Conservation (phyloP, 2,329 filamentous ascomycete genomes). For the Plectosphaerella cucumerina region DNA sequence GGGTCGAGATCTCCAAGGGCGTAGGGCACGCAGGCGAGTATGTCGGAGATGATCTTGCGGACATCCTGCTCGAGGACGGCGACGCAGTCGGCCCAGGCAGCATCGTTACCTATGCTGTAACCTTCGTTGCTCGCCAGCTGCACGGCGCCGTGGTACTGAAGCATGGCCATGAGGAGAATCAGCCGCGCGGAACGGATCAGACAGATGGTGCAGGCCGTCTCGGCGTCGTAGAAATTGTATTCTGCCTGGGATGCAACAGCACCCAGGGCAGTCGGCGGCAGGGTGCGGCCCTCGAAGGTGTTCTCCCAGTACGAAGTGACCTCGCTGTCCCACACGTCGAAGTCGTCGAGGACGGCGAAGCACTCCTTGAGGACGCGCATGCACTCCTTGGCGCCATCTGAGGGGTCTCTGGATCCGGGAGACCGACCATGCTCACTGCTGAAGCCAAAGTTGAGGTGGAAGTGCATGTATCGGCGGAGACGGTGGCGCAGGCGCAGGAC, state of each 20-base stretch:
- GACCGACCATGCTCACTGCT: no score
- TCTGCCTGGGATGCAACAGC: constrained; percentile 11
- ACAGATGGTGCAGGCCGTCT: constrained; percentile 27
- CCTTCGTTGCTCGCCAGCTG: constrained; percentile 2
- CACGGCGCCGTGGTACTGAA: constrained; percentile 17
- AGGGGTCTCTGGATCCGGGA: no score
- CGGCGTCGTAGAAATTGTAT: constrained; percentile 19
- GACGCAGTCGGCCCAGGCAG: constrained; percentile 7
- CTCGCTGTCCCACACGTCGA: constrained; percentile 23
- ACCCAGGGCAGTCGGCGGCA: constrained; percentile 22
- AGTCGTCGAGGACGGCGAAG: constrained; percentile 23
- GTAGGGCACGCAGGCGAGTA: constrained; percentile 23
- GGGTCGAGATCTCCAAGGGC: constrained; percentile 23
- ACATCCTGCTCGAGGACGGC: constrained; percentile 18
- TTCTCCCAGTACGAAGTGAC: constrained; percentile 24
- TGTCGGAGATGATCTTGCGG: constrained; percentile 22
- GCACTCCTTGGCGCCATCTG: no score
- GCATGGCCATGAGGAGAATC: constrained; percentile 22
- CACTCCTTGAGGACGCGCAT: constrained; percentile 13
- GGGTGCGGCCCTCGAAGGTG: constrained; percentile 21
- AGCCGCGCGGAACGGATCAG: constrained; percentile 24
- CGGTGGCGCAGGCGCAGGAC: no score
- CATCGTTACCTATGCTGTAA: background rate
- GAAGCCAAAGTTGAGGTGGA: no score
- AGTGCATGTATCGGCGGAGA: no score